Conservation (phyloP, 163 green algal genomes). For the Prototheca wickerhamii region DNA sequence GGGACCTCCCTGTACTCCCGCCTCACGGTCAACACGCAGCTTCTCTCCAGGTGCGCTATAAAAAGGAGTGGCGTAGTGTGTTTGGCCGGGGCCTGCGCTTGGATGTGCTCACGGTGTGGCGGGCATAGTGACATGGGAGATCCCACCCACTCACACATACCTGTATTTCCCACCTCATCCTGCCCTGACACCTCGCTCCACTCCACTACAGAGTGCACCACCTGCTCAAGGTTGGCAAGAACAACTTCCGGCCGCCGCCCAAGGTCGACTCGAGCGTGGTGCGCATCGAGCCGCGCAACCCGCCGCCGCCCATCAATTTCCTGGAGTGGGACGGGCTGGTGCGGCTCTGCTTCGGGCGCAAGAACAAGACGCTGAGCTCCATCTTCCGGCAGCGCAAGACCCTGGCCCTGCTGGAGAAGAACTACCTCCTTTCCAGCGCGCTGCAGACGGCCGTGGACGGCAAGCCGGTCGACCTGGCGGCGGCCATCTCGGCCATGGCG, state of each 20-base stretch:
- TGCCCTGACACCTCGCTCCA: no score
- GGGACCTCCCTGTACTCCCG: conserved; percentile 73
- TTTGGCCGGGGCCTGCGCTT: background rate
- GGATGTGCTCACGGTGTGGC: no score
- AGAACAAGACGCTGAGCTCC: conserved; percentile 96
- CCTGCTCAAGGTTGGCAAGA: conserved; percentile 87
- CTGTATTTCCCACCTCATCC: background rate
- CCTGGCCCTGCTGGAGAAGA: conserved; percentile 65
- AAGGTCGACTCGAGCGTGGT: conserved; percentile 97
- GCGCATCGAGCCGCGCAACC: conserved; percentile 92
- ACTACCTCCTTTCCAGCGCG: conserved; percentile 43
- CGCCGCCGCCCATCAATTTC: conserved; percentile 90
- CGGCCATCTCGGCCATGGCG: background rate
- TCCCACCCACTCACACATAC: background rate
- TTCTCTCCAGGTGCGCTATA: conserved; percentile 57
- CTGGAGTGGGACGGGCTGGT: conserved; percentile 96
- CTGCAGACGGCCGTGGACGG: background rate
- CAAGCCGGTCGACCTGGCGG: background rate
- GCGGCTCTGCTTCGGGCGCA: conserved; percentile 91
- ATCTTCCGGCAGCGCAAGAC: conserved; percentile 70
- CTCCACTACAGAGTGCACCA: conserved; percentile 58
- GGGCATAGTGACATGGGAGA: background rate
- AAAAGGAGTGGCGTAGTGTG: background rate
- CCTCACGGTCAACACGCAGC: conserved; percentile 91
- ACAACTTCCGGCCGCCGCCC: conserved; percentile 81